Conservation (phyloP, 2,329 filamentous ascomycete species). For the Onygenales sp. region DNA sequence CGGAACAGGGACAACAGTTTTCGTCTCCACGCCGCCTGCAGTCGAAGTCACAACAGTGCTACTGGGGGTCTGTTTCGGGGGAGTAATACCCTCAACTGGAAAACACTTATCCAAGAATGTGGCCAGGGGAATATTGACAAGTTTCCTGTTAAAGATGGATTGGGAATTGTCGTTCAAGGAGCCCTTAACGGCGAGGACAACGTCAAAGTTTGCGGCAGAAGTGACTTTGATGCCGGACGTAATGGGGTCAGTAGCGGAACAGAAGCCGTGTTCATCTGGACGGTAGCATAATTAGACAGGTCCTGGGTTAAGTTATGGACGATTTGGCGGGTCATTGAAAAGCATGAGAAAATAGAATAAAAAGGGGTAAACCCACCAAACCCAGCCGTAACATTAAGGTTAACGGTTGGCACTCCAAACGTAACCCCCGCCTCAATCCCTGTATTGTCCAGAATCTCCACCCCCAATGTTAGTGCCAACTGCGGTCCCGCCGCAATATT, state of each 20-base stretch:
- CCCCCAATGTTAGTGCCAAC: slow-evolving; percentile 16
- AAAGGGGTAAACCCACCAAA: slow-evolving; percentile 6
- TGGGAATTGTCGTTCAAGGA: not conserved
- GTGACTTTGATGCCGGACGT: slow-evolving; percentile 9
- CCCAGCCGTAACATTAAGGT: slow-evolving; percentile 8
- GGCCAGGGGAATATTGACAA: slow-evolving; percentile 5
- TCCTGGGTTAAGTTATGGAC: not conserved
- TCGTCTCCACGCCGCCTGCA: too few species aligned
- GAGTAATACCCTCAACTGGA: not conserved
- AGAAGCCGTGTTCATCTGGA: slow-evolving; percentile 11
- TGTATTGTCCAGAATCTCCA: slow-evolving; percentile 14
- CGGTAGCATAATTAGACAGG: not conserved
- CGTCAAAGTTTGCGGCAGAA: slow-evolving; percentile 7
- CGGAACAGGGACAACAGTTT: not conserved
- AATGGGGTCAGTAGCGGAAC: slow-evolving; percentile 2
- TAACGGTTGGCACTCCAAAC: slow-evolving; percentile 7
- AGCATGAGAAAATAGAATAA: not conserved
- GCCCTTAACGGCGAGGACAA: slow-evolving; percentile 1
- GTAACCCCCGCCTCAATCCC: slow-evolving; percentile 8
- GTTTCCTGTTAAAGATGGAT: slow-evolving; percentile 1
- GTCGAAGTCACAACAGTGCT: not conserved
- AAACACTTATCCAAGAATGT: slow-evolving; percentile 4
- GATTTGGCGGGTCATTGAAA: not conserved
- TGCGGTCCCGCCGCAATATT: slow-evolving; percentile 15
- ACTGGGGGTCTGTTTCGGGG: not conserved